Evolutionary conservation across 371 early-diverging fungal species (phyloP), one percentile per base, ranked within the genome.

Genomic region (Mortierella sp.): DNA sequence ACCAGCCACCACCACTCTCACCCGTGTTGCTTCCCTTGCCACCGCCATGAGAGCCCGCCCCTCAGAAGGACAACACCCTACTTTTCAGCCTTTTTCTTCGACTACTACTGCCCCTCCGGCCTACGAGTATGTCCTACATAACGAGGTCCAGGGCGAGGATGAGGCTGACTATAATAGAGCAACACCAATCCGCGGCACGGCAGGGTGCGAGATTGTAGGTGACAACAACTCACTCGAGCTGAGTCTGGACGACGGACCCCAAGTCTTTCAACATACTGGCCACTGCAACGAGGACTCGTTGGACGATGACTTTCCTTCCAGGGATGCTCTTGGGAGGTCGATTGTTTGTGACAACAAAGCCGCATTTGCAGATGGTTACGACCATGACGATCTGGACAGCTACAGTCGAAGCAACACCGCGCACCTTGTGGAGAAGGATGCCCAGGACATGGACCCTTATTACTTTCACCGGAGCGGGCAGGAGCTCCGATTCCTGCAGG

Each of bases 221-320:
- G 72, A 49, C 55, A 51, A 18, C 14, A 46, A 44, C 18, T 55
- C 58, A 1, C 41, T 58, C 18, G 44, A 74, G 44, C 44, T 56
- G 18, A 55, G 55, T 24, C 43, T 65, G 70, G 32, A 49, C 11
- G 38, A 70, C 18, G 54, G 54, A 3, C 76, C 71, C 0, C 76
- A 76, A 16, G 70, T 55, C 41, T 55, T 76, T 14, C 76, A 76
- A 6, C 76, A 70, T 18, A 43, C 70, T 2, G 35, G 51, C n/a
- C 38, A 54, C 27, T 41, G 41, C 11, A 14, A 14, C 18, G 32
- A 46, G 3, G 29, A 27, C 18, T 32, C 16, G 70, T 21, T 35
- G 21, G 58, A 43, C 51, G 11, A 43, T 38, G 4, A 2, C 60
- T 46, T 44, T 29, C 2, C n/a, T 35, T 63, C 63, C 18, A 18